Evolutionary conservation across 2,329 filamentous ascomycete genomes (phyloP), one percentile per base, ranked within the genome.

Genomic region (Rugonectria rugulosa): DNA sequence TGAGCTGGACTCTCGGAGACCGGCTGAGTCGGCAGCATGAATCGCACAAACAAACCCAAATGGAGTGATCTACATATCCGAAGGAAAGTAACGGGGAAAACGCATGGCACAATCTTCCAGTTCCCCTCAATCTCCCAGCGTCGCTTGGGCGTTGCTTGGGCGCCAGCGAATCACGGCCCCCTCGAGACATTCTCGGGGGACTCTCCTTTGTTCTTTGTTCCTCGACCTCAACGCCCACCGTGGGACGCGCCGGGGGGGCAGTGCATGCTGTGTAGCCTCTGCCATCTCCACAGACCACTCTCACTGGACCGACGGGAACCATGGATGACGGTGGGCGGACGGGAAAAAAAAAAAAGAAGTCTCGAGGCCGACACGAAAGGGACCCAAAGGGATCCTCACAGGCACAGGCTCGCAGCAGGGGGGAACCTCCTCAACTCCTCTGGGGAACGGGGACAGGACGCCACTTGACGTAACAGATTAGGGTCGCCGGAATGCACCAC

Each of bases 1-100:
- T n/a, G n/a, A n/a, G n/a, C n/a, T n/a, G n/a, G n/a, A n/a, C n/a
- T n/a, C n/a, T n/a, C n/a, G n/a, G n/a, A n/a, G n/a, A n/a, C 45
- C 45, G 34, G 45, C 45, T 15, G 17, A 40, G 24, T 49, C 36
- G 45, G 45, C 45, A 49, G 5, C 45, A 49, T 41, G 34, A 40
- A 26, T 32, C 36, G 43, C 29, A 36, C 10, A 26, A 23, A n/a
- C n/a, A n/a, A n/a, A n/a, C n/a, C n/a, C 42, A 34, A 21, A 15
- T 4, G 3, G 11, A n/a, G 15, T 5, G 3, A 8, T 7, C 9
- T 20, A 41, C 7, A 7, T n/a, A 10, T 17, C 15, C 15, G 17
- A 2, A 37, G n/a, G n/a, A n/a, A 29, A 7, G 7, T 12, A 12
- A 29, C 7, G 26, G 12, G 26, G 12, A 29, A 12, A 12, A 7